Percentiles rank a stretch among this genome's conserved stretches.
Conservation (phyloP, 768 basidiomycete genomes). For the Psilocybe tampanensis region DNA sequence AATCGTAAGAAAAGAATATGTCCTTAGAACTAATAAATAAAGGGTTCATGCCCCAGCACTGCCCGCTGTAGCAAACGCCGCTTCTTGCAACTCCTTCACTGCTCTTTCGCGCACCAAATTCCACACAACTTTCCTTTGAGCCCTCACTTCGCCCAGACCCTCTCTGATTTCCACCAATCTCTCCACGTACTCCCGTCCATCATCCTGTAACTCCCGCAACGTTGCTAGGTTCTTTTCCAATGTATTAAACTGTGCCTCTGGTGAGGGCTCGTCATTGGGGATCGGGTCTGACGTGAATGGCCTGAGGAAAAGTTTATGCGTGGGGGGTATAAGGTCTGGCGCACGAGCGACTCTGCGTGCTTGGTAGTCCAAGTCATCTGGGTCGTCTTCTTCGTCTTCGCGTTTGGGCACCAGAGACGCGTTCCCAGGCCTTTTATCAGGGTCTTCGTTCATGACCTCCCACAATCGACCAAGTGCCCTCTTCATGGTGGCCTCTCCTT, state of each 20-base stretch:
- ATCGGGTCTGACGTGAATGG: slow-evolving; percentile 48
- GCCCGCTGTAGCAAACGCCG: slow-evolving; percentile 43
- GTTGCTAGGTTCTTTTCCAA: slow-evolving; percentile 76
- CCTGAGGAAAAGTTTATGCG: slow-evolving; percentile 68
- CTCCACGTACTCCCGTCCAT: slow-evolving; percentile 85
- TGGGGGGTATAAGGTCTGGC: slow-evolving; percentile 65
- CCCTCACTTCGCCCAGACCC: slow-evolving; percentile 71
- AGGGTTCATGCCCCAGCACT: slow-evolving; percentile 18
- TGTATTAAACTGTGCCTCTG: slow-evolving; percentile 67
- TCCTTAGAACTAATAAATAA: background rate
- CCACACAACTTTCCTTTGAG: slow-evolving; percentile 78
- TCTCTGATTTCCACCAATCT: slow-evolving; percentile 84
- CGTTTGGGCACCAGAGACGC: slow-evolving; percentile 63
- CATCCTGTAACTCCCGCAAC: slow-evolving; percentile 82
- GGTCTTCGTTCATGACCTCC: slow-evolving; percentile 79
- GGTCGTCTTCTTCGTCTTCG: slow-evolving; percentile 65
- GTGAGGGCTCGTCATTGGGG: slow-evolving; percentile 57
- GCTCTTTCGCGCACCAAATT: slow-evolving; percentile 73
- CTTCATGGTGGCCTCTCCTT: slow-evolving; percentile 75
- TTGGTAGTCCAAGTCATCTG: slow-evolving; percentile 42
- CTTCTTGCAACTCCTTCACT: slow-evolving; percentile 73
- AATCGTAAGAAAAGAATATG: background rate
- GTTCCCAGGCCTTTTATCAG: slow-evolving; percentile 39
- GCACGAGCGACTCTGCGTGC: slow-evolving; percentile 52
- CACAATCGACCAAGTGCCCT: slow-evolving; percentile 79